These are phyloP conservation scores for Chaetomium tenue DNA, from an alignment of 495 filamentous ascomycete species.

Conservation along the genomic window DNA sequence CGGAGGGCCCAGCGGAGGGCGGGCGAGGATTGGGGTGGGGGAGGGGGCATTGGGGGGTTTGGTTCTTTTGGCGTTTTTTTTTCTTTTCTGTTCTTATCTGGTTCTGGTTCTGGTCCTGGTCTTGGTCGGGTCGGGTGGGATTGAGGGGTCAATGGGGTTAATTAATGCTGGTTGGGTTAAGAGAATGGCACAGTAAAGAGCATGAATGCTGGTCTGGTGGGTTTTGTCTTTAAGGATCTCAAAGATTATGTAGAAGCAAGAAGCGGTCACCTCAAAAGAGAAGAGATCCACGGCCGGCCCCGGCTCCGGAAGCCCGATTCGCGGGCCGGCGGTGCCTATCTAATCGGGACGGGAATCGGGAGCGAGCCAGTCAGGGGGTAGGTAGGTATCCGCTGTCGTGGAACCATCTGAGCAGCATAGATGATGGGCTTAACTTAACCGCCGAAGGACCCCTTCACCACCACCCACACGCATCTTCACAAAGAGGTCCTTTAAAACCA, in stretches of 20 bases:
- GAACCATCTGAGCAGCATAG: background rate
- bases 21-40: background rate
- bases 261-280: conserved; percentile 2
- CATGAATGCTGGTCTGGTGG: background rate
- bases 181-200: too few relatives aligned
- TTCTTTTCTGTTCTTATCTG: background rate
- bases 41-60: background rate
- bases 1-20: conserved; percentile 23
- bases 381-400: background rate
- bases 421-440: background rate
- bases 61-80: background rate
- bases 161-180: background rate
- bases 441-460: background rate
- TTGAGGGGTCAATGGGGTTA: too few relatives aligned
- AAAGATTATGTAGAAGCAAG: background rate
- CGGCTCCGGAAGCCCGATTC: conserved; percentile 1
- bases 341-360: background rate
- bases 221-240: background rate
- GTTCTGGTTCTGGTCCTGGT: too few relatives aligned
- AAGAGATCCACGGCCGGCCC: conserved; percentile 4
- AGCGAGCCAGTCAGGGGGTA: background rate
- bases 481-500: too few relatives aligned
- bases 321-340: background rate
- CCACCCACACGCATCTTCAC: too few relatives aligned
- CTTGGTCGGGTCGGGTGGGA: too few relatives aligned